These are phyloP conservation scores for Gryganskiella cystojenkinii DNA, from an alignment of 192 early-diverging fungal species.

Conservation along the genomic window DNA sequence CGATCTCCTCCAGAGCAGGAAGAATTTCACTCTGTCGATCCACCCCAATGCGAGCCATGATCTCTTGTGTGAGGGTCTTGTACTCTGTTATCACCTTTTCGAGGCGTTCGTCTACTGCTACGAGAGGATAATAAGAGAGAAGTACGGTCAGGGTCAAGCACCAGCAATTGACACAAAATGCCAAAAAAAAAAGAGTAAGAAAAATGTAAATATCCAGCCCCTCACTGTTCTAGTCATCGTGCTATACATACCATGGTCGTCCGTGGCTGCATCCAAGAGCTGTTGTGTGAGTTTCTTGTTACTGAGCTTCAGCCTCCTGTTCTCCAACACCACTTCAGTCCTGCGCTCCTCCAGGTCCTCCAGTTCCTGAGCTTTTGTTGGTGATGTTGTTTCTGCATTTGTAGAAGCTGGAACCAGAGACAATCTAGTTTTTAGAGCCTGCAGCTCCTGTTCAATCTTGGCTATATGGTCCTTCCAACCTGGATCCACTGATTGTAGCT, in stretches of 20 bases:
- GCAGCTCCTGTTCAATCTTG: slow-evolving; percentile 30
- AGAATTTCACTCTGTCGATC: slow-evolving; percentile 13
- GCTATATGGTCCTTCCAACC: slow-evolving; percentile 23
- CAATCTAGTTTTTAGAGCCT: slow-evolving; percentile 18
- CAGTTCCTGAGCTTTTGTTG: not conserved
- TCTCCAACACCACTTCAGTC: slow-evolving; percentile 17
- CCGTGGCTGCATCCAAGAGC: slow-evolving; percentile 4
- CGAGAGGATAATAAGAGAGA: not conserved
- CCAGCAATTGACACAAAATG: not conserved
- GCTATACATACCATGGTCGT: slow-evolving; percentile 8
- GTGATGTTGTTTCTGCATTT: not conserved
- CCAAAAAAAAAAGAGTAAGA: not conserved
- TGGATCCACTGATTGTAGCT: not conserved
- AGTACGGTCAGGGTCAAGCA: not conserved
- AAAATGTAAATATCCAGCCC: no score
- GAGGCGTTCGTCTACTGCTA: not conserved
- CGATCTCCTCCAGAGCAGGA: slow-evolving; percentile 20
- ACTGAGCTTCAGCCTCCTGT: slow-evolving; percentile 20
- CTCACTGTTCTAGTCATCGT: no score
- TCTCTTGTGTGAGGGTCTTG: slow-evolving; percentile 6
- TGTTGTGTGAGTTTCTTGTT: slow-evolving; percentile 27
- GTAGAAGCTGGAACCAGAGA: not conserved
- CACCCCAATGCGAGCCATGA: slow-evolving; percentile 20
- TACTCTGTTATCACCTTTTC: not conserved
- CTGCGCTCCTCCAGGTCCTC: slow-evolving; percentile 19